phyloP scores from a whole-genome alignment of 148 eudicot species.

The Chenopodium quinoa region DNA sequence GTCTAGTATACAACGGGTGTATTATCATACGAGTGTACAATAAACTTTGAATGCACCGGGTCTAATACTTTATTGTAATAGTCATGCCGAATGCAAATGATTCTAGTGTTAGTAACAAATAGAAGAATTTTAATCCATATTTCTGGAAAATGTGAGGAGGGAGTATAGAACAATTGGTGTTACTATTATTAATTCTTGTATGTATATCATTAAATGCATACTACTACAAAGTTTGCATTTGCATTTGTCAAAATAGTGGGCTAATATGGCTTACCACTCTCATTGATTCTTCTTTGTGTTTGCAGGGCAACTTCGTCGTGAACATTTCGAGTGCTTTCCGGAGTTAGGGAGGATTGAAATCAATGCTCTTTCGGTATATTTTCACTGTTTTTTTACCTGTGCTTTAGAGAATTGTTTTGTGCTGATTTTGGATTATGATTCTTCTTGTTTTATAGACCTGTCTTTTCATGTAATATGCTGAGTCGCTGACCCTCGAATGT shows the following conservation, averaged over 20 bases:
- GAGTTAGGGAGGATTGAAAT: constrained; percentile 45
- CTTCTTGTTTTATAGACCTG: not conserved
- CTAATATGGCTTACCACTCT: not conserved
- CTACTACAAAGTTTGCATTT: not conserved
- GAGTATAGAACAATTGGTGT: not conserved
- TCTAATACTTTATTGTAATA: too few species aligned
- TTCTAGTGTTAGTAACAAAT: not conserved
- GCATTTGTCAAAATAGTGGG: not conserved
- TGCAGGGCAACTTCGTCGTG: constrained; percentile 50
- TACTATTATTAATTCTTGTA: not conserved
- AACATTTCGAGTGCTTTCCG: constrained; percentile 57
- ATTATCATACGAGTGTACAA: too few species aligned
- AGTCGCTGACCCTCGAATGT: not conserved
- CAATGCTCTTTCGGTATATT: constrained; percentile 53
- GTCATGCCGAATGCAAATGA: too few species aligned
- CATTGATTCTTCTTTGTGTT: not conserved
- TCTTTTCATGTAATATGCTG: not conserved
- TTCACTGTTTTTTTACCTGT: constrained; percentile 39
- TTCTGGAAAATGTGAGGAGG: too few species aligned
- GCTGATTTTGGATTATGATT: not conserved
- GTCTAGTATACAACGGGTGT: too few species aligned
- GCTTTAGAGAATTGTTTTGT: not conserved
- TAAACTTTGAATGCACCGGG: too few species aligned
- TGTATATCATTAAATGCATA: too few species aligned
- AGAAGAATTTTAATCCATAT: not conserved